Percentiles rank a stretch among this genome's conserved stretches.
phyloP scores from a whole-genome alignment of 1,284 basidiomycete genomes.

The Pascua sp. region DNA sequence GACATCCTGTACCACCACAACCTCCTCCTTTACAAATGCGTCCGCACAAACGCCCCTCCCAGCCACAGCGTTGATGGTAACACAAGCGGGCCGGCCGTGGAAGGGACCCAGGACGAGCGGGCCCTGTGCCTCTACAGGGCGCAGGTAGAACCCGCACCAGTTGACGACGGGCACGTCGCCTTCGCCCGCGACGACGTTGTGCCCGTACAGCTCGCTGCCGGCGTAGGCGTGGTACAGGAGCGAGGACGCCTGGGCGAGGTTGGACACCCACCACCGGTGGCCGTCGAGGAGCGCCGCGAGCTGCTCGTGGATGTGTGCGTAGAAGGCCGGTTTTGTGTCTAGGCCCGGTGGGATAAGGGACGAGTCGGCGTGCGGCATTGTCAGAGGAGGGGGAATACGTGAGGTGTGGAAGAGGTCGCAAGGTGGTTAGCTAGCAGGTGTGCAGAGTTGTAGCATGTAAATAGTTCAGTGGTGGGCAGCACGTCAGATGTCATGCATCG shows the following conservation, averaged over 20 bases:
- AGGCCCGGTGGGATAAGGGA: conserved; percentile 66
- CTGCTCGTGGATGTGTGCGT: conserved; percentile 67
- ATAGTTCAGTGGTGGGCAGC: too few relatives aligned
- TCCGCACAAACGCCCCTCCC: conserved; percentile 77
- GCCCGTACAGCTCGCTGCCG: conserved; percentile 64
- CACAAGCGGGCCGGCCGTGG: conserved; percentile 82
- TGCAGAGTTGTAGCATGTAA: too few relatives aligned
- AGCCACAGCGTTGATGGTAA: conserved; percentile 63
- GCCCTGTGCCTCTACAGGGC: conserved; percentile 53
- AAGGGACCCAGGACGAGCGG: conserved; percentile 73
- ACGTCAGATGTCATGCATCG: too few relatives aligned
- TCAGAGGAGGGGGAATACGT: neutral
- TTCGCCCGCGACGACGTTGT: neutral
- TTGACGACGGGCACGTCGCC: conserved; percentile 65
- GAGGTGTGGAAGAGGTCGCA: too few relatives aligned
- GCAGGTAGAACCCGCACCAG: conserved; percentile 84
- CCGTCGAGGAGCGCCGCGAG: conserved; percentile 62
- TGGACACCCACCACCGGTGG: conserved; percentile 79
- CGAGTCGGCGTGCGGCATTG: conserved; percentile 81
- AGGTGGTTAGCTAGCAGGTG: too few relatives aligned
- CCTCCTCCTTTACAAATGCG: conserved; percentile 59
- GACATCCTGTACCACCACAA: conserved; percentile 68
- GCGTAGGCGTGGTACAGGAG: conserved; percentile 72
- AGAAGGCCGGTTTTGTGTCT: conserved; percentile 64
- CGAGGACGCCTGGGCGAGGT: conserved; percentile 75